Base-by-base conservation (phyloP, 2,329 filamentous ascomycete genomes). In the Mariannaea sp. region DNA sequence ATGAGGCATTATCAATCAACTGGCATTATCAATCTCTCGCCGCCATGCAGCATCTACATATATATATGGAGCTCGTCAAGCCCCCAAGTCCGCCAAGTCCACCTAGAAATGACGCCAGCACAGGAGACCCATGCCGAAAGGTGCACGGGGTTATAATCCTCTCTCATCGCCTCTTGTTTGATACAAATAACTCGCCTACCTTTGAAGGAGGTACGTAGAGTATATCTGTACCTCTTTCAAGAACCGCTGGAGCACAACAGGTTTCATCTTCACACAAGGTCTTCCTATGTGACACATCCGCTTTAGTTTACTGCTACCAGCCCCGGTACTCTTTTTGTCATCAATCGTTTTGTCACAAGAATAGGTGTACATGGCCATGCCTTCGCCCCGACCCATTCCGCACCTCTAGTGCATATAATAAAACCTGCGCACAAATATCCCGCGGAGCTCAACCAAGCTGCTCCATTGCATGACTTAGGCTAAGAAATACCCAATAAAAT, bases 1-100 rank as follows among this genome's bases (percentile, higher is more conserved):
- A 22, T 39, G 36, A 60, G 57, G 55, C 51, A 61, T 65, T 61
- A 63, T 64, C 61, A 64, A 64, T 64, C 55, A 62, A 43, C 39
- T 42, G 55, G 43, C 46, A 50, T 64, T 64, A 64, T 64, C 61
- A 62, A 64, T 64, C 59, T 59, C 54, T 39, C 44, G 33, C 38
- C 32, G 14, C 42, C 52, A 42, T 53, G 50, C 49, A 44, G 19
- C 36, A 42, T 40, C n/a, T n/a, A n/a, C n/a, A n/a, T n/a, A n/a
- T n/a, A n/a, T 26, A 39, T 49, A 53, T 49, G 52, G 57, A 47
- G 38, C 58, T 49, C 46, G 43, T 30, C 45, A 43, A 41, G 17
- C 17, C 24, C 13, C 17, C 36, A 39, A 39, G 36, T 19, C 36
- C 38, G 48, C 40, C 27, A 17, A 61, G 35, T 26, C 56, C 61